Base-by-base conservation (phyloP, 352 stramenopile genomes). In the Albugo laibachii region DNA sequence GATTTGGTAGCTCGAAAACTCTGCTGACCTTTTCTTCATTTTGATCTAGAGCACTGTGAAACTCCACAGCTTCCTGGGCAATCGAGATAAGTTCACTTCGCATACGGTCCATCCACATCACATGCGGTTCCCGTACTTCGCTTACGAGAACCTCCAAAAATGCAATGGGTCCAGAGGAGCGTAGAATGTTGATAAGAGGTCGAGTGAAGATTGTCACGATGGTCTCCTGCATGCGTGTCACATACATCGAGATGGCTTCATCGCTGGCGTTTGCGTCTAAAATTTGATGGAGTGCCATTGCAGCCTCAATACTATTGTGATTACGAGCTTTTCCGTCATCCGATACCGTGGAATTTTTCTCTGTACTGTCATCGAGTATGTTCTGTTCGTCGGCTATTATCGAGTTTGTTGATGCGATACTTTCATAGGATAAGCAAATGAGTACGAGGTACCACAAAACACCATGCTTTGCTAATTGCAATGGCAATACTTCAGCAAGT, bases 81-180 rank as follows among this genome's bases (percentile, higher is more conserved):
- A 91, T 65, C 20, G 61, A 61, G 12, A 75, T 69, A 49, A 88
- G 47, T 47, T 91, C 75, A 39, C 69, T 76, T 6, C 78, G 69
- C 78, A 91, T 91, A 13, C 60, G 69, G 13, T 82, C 66, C 11
- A 71, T 91, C 78, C 78, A 91, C 78, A 91, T 91, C 11, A 91
- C 71, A 34, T 91, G 74, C 1, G 78, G 78, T 48, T 86, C 63
- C 1, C 74, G 66, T 41, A 87, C 69, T 58, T 87, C 75, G 45
- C 61, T 72, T 12, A 67, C 62, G 18, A 91, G 52, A 15, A 87
- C 69, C 34, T 78, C 59, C 44, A 91, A 52, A 51, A 91, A 80
- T 45, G 67, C 69, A 18, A 76, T 58, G 11, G 74, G 65, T 1
- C 76, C 75, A 19, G 16, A 19, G 42, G 63, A 68, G 39, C 63